Evolutionary conservation across 2,329 filamentous ascomycete species (phyloP), one percentile per base, ranked within the genome.

Genomic region (Trichoderma citrinoviride): DNA sequence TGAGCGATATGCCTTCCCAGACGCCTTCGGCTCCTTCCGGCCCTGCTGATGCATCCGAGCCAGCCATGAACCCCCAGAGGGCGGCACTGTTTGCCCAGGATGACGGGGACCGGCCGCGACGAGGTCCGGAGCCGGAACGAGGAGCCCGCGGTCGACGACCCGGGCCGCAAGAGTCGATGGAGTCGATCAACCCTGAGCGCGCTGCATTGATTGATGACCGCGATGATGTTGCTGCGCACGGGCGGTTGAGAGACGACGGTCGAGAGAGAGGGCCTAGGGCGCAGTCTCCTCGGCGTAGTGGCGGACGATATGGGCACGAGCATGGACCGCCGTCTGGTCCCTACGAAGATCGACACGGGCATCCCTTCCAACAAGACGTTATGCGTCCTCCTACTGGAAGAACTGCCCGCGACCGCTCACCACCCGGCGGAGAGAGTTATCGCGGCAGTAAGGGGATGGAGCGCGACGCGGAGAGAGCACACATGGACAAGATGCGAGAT

Each of bases 41-140:
- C 41, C 65, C 65, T 15, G 33, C 67, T 4, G 71, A 73, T 5
- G 50, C 69, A 4, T 72, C 76, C 19, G 84, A 83, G 12, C 82
- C 83, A 7, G 76, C 77, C 8, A 82, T 86, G 70, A 86, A 86
- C 66, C 83, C 85, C 1, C 83, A 85, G 58, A 79, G 85, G 64
- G 82, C 83, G 33, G 79, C 83, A 8, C 74, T 84, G 5, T 80
- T 85, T 58, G 77, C 77, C 1, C 70, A 78, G 66, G 76, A 79
- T 27, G 68, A 66, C 21, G 62, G 68, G 33, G 72, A 74, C 23
- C 69, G 72, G 29, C 40, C 68, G n/a, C 10, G 66, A 33, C 71
- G 74, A n/a, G 70, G 67, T 21, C 68, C 69, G 15, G 74, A 77
- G 21, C 63, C 71, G 19, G 77, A 78, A 40, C 72, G 73, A 12